phyloP scores from a whole-genome alignment of 768 basidiomycete species.

The Termitomyces sp. region DNA sequence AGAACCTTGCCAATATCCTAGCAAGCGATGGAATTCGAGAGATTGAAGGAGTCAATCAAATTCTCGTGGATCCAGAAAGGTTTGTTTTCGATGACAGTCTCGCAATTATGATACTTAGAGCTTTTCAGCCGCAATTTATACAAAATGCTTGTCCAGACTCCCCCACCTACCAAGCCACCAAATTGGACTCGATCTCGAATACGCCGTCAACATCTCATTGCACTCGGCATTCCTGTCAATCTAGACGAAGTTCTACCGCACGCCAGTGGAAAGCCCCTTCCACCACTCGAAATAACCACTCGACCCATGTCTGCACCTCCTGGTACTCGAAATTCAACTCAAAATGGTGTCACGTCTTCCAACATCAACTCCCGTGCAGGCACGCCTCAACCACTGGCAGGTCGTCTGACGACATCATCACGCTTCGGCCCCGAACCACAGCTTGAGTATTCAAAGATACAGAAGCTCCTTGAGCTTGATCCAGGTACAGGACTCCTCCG shows the following conservation, averaged over 20 bases:
- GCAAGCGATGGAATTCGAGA: constrained; percentile 74
- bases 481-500: constrained; percentile 45
- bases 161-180: constrained; percentile 76
- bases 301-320: constrained; percentile 81
- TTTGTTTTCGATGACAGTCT: constrained; percentile 23
- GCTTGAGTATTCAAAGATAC: constrained; percentile 62
- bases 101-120: constrained; percentile 11
- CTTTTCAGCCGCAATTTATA: constrained; percentile 70
- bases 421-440: constrained; percentile 76
- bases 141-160: constrained; percentile 61
- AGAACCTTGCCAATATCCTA: constrained; percentile 46
- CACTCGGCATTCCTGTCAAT: constrained; percentile 92
- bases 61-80: constrained; percentile 75
- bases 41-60: constrained; percentile 75
- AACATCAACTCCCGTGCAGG: constrained; percentile 49
- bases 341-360: constrained; percentile 25
- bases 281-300: constrained; percentile 78
- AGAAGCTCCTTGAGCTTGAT: constrained; percentile 59
- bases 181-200: constrained; percentile 94
- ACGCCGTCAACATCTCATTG: constrained; percentile 84
- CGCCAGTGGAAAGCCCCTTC: constrained; percentile 59
- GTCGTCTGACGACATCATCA: constrained; percentile 26
- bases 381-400: constrained; percentile 33
- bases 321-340: constrained; percentile 39
- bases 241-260: constrained; percentile 86